Evolutionary conservation across 2,329 filamentous ascomycete species (phyloP).

Genomic region (Xylariaceae sp.): DNA sequence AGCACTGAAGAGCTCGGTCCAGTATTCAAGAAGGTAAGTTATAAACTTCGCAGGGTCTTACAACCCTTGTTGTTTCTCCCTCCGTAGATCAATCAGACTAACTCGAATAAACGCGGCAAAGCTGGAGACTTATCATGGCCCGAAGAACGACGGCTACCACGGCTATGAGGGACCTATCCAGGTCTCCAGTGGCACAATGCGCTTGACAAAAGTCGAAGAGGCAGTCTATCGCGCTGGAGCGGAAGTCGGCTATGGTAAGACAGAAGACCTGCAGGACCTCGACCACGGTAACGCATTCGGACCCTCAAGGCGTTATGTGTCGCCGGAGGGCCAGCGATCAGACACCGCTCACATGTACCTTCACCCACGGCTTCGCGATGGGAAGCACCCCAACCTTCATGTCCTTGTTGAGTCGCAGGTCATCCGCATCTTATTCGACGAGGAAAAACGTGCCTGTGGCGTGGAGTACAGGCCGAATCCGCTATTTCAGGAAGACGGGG

Average conservation of each 20-base stretch:
- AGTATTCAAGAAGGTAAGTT: slow-evolving; percentile 44
- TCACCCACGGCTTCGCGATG: slow-evolving; percentile 27
- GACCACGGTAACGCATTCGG: slow-evolving; percentile 35
- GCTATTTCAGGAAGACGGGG: slow-evolving; percentile 33
- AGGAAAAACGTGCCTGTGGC: slow-evolving; percentile 45
- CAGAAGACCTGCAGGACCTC: slow-evolving; percentile 45
- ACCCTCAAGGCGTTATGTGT: slow-evolving; percentile 25
- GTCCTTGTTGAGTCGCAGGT: slow-evolving; percentile 31
- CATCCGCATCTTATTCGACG: slow-evolving; percentile 49
- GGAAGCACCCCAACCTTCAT: slow-evolving; percentile 30
- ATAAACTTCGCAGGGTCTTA: not conserved
- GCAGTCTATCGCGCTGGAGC: slow-evolving; percentile 44
- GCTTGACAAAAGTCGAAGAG: slow-evolving; percentile 36
- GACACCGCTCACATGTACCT: slow-evolving; percentile 29
- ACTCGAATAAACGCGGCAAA: slow-evolving; percentile 6
- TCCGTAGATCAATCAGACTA: not conserved
- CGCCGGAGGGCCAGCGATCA: slow-evolving; percentile 28
- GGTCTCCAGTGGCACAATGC: slow-evolving; percentile 43
- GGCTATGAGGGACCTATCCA: slow-evolving; percentile 45
- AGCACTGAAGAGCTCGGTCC: slow-evolving; percentile 38
- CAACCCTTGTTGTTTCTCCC: not conserved
- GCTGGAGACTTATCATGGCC: slow-evolving; percentile 31
- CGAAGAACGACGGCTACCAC: slow-evolving; percentile 39
- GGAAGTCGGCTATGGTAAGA: slow-evolving; percentile 43
- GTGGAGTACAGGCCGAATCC: slow-evolving; percentile 51